These are phyloP conservation scores for Eremothecium gossypii DNA, from an alignment of 1,139 yeast genomes.

Conservation along the genomic window DNA sequence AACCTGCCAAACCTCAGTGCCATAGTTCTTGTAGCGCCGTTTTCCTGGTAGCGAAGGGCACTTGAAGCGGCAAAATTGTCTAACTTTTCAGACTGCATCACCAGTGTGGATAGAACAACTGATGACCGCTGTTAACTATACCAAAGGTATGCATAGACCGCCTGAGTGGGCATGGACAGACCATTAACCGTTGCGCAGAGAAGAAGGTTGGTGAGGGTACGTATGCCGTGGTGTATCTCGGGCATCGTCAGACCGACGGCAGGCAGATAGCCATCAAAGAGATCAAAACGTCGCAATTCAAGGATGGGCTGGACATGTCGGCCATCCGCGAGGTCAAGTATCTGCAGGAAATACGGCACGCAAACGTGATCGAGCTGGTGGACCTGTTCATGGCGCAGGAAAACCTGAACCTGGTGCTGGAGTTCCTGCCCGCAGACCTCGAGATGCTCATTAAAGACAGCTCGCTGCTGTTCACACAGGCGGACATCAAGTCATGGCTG, in stretches of 20 bases:
- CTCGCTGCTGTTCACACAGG: constrained; percentile 64
- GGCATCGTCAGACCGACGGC: constrained; percentile 43
- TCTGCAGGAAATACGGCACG: constrained; percentile 75
- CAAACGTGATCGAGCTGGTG: constrained; percentile 74
- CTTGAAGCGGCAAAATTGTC: constrained; percentile 7
- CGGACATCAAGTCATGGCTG: constrained; percentile 90
- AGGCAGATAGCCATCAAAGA: constrained; percentile 84
- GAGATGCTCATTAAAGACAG: constrained; percentile 84
- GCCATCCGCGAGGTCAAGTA: constrained; percentile 94
- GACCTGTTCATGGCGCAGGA: constrained; percentile 72
- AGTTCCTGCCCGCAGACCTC: constrained; percentile 83
- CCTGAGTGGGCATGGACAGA: neutral
- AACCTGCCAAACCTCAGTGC: too few species aligned
- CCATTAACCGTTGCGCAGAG: constrained; percentile 32
- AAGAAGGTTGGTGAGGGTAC: constrained; percentile 98
- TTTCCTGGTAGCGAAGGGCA: constrained; percentile 13
- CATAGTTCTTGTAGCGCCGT: too few species aligned
- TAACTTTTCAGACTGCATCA: too few species aligned
- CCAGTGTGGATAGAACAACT: too few species aligned
- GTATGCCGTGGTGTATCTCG: constrained; percentile 92
- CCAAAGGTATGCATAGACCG: constrained; percentile 20
- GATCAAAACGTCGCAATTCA: constrained; percentile 88
- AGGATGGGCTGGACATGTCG: constrained; percentile 96
- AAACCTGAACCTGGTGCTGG: constrained; percentile 78
- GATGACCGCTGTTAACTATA: constrained; percentile 17